Base-by-base conservation (phyloP, 805 yeast species). In the Pichia pseudocactophila region DNA sequence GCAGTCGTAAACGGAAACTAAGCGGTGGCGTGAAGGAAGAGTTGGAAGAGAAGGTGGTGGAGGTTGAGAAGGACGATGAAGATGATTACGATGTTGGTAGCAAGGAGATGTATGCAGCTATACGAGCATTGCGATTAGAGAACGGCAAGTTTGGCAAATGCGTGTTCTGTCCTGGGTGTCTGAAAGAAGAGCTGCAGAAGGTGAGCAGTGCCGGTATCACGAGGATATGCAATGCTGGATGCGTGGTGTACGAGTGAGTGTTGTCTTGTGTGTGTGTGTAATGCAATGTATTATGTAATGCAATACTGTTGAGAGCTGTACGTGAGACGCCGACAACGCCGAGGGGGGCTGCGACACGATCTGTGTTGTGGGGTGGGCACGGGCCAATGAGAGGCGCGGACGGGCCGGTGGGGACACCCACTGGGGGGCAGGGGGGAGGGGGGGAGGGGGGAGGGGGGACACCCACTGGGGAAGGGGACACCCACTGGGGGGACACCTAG, bases 101-200 rank as follows among this genome's bases (percentile, higher is more conserved):
- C 6, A 30, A 22, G 18, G 40, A 34, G 19, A 30, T 56, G 36
- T 19, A 49, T 17, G 43, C 39, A 15, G 46, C 56, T 33, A 46
- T 58, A 47, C 49, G 44, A 39, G 39, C 50, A 3, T 50, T 49
- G 33, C 45, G 62, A 18, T 33, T 22, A 19, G 52, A 50, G 40
- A 52, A 56, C 36, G 42, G 46, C 6, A 49, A 46, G 13, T 58
- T 45, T 42, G 65, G 63, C 17, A 56, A 51, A 34, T 35, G 49
- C 19, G 48, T 55, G 3, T 32, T 58, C 6, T 61, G 65, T 41
- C 32, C 57, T 18, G 42, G 34, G 1, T 59, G 63, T 43, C 47
- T 59, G 15, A 32, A 36, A 4, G 20, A 41, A 5, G 54, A 52
- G 17, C 15, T 50, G 33, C 3, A 28, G 7, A 13, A 37, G 2